phyloP scores from a whole-genome alignment of 2,329 filamentous ascomycete species.

The Magnaporthiopsis rhizophila region DNA sequence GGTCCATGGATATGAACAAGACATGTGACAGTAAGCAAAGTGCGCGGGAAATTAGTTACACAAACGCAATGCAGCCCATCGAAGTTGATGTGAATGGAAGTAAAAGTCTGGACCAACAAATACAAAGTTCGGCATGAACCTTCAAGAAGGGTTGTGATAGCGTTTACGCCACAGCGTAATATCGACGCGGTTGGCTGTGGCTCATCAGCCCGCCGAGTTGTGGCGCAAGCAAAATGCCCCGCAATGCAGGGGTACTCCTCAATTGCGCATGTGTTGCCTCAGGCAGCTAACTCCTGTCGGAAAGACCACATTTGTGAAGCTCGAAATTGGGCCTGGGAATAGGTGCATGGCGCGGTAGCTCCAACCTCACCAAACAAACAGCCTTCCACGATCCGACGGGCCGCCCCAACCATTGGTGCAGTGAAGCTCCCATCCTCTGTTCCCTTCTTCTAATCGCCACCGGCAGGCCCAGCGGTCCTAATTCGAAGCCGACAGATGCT shows the following conservation, averaged over 20 bases:
- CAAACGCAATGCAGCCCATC: not conserved
- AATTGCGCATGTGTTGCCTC: constrained; percentile 5
- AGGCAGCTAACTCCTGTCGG: constrained; percentile 3
- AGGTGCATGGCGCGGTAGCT: constrained; percentile 11
- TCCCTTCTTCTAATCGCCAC: not conserved
- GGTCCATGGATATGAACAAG: not conserved
- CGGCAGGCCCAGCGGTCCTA: constrained; percentile 2
- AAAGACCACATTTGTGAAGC: constrained; percentile 11
- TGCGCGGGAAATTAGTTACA: not conserved
- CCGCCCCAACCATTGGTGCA: not conserved
- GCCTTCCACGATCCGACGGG: not conserved
- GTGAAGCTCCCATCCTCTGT: not conserved
- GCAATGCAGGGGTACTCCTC: not conserved
- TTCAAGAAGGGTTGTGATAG: not conserved
- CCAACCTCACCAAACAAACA: constrained; percentile 6
- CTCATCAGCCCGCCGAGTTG: not conserved
- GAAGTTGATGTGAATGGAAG: not conserved
- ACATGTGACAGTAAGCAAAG: not conserved
- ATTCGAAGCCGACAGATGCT: constrained; percentile 1
- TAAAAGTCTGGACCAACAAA: not conserved
- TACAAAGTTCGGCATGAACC: no score
- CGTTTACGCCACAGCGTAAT: not conserved
- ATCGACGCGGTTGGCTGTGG: not conserved
- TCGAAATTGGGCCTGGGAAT: constrained; percentile 1
- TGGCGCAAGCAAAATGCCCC: not conserved